These are phyloP conservation scores for Bretschneidera sinensis DNA, from an alignment of 345 rosid species.

Conservation along the genomic window DNA sequence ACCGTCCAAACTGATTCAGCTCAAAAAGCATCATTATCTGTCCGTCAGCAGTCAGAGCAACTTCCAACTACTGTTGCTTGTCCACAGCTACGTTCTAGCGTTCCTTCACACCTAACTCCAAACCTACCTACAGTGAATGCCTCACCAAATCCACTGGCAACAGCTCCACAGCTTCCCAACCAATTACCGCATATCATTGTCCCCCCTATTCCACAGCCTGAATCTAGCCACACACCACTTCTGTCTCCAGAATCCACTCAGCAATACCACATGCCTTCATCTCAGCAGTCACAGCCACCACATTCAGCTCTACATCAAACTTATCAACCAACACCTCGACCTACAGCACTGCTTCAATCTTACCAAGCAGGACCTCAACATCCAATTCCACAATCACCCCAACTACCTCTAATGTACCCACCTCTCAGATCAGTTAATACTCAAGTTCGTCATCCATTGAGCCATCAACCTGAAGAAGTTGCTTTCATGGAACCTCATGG, in stretches of 20 bases:
- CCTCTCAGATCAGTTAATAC: constrained; percentile 16
- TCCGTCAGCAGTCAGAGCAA: constrained; percentile 29
- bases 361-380: constrained; percentile 2
- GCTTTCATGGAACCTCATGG: constrained; percentile 23
- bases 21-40: constrained; percentile 18
- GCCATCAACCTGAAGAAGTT: constrained; percentile 20
- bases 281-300: constrained; percentile 22
- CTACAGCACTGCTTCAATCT: neutral
- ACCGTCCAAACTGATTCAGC: constrained; percentile 19
- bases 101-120: neutral
- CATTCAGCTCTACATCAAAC: constrained; percentile 4
- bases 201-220: constrained; percentile 20
- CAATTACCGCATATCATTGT: constrained; percentile 14
- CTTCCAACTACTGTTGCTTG: constrained; percentile 11
- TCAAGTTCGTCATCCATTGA: constrained; percentile 12
- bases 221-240: constrained; percentile 12
- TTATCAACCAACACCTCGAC: constrained; percentile 13
- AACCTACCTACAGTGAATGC: constrained; percentile 18
- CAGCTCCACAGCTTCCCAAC: constrained; percentile 26
- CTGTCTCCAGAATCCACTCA: constrained; percentile 18
- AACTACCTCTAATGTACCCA: constrained; percentile 23
- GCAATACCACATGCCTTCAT: constrained; percentile 12
- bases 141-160: constrained; percentile 19
- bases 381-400: constrained; percentile 11
- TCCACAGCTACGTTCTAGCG: constrained; percentile 18